A percentile compares a stretch with the other conserved stretches of the same genome.
Conservation (phyloP, 768 basidiomycete genomes). For the Clitopilus passeckerianus region DNA sequence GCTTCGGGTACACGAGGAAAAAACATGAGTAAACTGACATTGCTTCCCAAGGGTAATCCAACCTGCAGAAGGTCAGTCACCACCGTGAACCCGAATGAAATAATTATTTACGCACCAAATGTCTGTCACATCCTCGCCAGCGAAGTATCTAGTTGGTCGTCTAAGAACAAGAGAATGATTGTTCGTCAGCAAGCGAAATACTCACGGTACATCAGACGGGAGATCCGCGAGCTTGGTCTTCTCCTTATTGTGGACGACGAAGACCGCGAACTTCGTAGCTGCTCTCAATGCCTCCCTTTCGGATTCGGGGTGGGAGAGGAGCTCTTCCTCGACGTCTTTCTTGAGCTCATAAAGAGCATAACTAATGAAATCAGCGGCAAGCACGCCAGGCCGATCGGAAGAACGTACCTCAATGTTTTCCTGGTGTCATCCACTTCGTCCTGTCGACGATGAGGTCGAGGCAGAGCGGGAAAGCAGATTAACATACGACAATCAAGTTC, state of each 20-base stretch:
- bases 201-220: slow-evolving; percentile 61
- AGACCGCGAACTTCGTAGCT: slow-evolving; percentile 81
- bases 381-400: not conserved
- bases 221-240: slow-evolving; percentile 81
- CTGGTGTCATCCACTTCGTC: slow-evolving; percentile 88
- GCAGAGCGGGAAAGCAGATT: not conserved
- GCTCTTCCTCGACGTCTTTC: slow-evolving; percentile 78
- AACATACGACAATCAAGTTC: slow-evolving; percentile 76
- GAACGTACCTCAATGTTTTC: slow-evolving; percentile 76
- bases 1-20: slow-evolving; percentile 1
- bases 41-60: slow-evolving; percentile 85
- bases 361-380: slow-evolving; percentile 18
- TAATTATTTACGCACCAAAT: slow-evolving; percentile 54
- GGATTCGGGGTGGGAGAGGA: slow-evolving; percentile 58
- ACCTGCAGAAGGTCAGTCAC: slow-evolving; percentile 34
- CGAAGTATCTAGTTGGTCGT: slow-evolving; percentile 52
- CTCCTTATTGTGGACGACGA: slow-evolving; percentile 93
- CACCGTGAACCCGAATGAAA: not conserved
- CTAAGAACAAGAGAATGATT: slow-evolving; percentile 1
- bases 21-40: slow-evolving; percentile 35
- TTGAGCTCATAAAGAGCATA: slow-evolving; percentile 89
- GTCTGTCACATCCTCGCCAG: slow-evolving; percentile 70
- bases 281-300: slow-evolving; percentile 65
- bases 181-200: slow-evolving; percentile 2
- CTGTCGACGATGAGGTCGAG: slow-evolving; percentile 28